Evolutionary conservation across 108 stramenopile species (phyloP).

Genomic region (Skeletonema menzelii): DNA sequence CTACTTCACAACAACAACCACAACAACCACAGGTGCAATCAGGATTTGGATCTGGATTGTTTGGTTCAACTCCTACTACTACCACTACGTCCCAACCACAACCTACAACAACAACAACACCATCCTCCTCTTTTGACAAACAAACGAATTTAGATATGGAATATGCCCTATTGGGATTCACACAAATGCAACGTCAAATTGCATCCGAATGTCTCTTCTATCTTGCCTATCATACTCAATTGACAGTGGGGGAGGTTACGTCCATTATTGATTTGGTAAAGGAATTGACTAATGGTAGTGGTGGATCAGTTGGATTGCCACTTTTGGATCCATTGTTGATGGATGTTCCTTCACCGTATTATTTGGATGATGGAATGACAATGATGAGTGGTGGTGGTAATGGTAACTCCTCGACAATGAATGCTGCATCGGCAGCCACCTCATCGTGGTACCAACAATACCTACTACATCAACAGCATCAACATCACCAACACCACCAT

Average conservation of each 20-base stretch:
- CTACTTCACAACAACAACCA: background rate
- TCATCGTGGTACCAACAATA: background rate
- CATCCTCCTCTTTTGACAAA: too few species aligned
- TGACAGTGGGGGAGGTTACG: slow-evolving; percentile 56
- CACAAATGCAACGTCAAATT: slow-evolving; percentile 62
- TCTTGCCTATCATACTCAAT: slow-evolving; percentile 80
- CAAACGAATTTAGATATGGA: slow-evolving; percentile 37
- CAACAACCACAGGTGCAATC: background rate
- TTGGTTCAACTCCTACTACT: slow-evolving; percentile 13
- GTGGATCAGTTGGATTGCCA: slow-evolving; percentile 23
- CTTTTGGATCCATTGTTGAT: slow-evolving; percentile 59
- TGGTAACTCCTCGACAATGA: background rate
- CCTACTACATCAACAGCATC: background rate
- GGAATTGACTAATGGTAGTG: slow-evolving; percentile 56
- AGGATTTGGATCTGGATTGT: background rate
- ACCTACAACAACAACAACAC: background rate
- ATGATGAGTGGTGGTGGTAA: slow-evolving; percentile 8
- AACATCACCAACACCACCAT: background rate
- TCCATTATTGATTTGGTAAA: slow-evolving; percentile 66
- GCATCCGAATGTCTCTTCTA: slow-evolving; percentile 72
- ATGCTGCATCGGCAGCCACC: slow-evolving; percentile 13
- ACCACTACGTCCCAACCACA: background rate
- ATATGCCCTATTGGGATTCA: slow-evolving; percentile 50
- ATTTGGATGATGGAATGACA: slow-evolving; percentile 14
- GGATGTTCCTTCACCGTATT: slow-evolving; percentile 68